These are phyloP conservation scores for Cyclotella kingstonii DNA, from an alignment of 108 stramenopile species.

Conservation along the genomic window DNA sequence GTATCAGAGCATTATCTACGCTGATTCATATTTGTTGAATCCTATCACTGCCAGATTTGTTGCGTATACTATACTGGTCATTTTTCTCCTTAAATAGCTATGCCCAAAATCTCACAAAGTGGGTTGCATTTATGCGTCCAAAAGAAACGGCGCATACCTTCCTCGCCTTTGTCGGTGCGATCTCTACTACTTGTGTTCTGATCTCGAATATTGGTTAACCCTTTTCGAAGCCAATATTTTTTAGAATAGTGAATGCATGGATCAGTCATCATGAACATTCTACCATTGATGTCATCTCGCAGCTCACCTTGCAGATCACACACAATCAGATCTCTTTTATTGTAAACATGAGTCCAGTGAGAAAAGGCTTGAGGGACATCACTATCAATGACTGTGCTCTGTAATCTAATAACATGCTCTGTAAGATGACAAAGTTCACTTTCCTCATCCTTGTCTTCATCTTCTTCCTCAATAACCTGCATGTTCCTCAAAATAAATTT, in stretches of 20 bases:
- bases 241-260: constrained; percentile 52
- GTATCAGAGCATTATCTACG: no score
- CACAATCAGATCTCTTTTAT: constrained; percentile 38
- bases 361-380: constrained; percentile 55
- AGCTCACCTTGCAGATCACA: constrained; percentile 61
- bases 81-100: no score
- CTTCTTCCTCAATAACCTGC: not conserved
- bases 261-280: constrained; percentile 50
- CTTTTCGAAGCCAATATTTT: no score
- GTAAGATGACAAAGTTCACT: no score
- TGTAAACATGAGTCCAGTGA: constrained; percentile 46
- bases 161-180: constrained; percentile 47
- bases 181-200: no score
- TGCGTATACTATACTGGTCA: no score
- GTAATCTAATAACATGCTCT: no score
- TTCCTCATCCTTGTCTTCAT: no score
- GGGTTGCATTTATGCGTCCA: constrained; percentile 36
- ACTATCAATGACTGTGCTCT: constrained; percentile 6
- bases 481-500: not conserved
- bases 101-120: constrained; percentile 49
- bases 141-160: constrained; percentile 48
- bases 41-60: no score
- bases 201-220: constrained; percentile 21
- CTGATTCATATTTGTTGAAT: no score
- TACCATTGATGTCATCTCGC: not conserved